Conservation (phyloP, 129 eudicot genomes). For the Lactuca sativa region DNA sequence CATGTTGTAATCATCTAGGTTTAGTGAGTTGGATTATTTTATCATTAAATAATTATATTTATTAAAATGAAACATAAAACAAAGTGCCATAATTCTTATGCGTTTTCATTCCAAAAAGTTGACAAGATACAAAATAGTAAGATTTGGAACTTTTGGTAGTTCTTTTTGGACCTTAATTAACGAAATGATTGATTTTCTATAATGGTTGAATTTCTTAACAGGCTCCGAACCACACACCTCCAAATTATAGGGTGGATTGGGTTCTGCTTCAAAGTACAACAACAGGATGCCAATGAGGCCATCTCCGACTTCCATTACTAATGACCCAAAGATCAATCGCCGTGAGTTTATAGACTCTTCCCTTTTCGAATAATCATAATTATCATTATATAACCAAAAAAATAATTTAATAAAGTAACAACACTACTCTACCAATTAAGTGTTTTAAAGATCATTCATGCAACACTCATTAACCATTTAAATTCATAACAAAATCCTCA, state of each 20-base stretch:
- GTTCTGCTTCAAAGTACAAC: constrained; percentile 59
- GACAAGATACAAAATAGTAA: not conserved
- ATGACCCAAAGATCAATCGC: constrained; percentile 61
- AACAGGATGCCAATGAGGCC: constrained; percentile 46
- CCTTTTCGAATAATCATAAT: not conserved
- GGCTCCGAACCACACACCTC: constrained; percentile 46
- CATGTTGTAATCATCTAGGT: not conserved
- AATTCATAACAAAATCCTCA: not conserved
- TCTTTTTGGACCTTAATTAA: too few relatives aligned
- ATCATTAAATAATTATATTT: not conserved
- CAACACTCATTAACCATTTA: not conserved
- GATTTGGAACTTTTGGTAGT: too few relatives aligned
- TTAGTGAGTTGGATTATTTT: not conserved
- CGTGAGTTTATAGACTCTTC: constrained; percentile 32
- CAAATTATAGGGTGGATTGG: constrained; percentile 68
- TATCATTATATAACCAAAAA: not conserved
- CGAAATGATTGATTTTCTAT: too few relatives aligned
- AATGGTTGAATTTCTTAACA: constrained; percentile 16
- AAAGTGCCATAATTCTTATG: not conserved
- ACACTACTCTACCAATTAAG: not conserved
- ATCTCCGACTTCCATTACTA: constrained; percentile 33
- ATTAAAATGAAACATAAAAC: too few relatives aligned
- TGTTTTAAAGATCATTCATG: not conserved
- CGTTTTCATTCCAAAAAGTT: not conserved
- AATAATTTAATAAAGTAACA: not conserved